phyloP scores from a whole-genome alignment of 768 basidiomycete genomes.

The Chlorophyllum brunneum region DNA sequence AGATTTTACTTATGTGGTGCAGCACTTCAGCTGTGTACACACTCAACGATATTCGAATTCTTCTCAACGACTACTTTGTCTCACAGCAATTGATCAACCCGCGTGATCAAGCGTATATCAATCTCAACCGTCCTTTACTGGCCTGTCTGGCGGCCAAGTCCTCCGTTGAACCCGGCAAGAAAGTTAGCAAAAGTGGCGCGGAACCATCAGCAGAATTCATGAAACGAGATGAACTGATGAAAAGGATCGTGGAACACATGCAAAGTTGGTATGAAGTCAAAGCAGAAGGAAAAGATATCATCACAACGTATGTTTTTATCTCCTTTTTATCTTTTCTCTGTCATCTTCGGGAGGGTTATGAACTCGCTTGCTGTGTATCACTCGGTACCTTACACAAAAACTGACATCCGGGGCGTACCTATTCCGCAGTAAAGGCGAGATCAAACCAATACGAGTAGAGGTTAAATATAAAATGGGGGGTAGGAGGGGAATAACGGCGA shows the following conservation, averaged over 20 bases:
- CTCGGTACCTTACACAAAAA: too few relatives aligned
- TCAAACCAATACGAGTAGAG: conserved; percentile 66
- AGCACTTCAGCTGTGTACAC: conserved; percentile 57
- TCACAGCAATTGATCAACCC: conserved; percentile 60
- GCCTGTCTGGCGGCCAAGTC: conserved; percentile 33
- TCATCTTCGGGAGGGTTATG: too few relatives aligned
- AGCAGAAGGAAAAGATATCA: conserved; percentile 48
- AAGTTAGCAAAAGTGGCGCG: conserved; percentile 25
- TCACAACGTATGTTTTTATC: conserved; percentile 46
- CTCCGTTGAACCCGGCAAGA: conserved; percentile 21
- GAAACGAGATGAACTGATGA: conserved; percentile 61
- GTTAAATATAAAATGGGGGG: conserved; percentile 70
- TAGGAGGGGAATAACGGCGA: conserved; percentile 68
- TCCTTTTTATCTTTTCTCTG: not conserved
- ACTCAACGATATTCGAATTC: conserved; percentile 47
- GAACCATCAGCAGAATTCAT: conserved; percentile 41
- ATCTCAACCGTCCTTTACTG: conserved; percentile 50
- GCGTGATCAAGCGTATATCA: conserved; percentile 64
- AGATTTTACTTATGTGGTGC: too few relatives aligned
- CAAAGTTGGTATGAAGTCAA: conserved; percentile 71
- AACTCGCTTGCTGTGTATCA: too few relatives aligned
- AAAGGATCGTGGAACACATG: conserved; percentile 59
- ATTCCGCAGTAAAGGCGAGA: conserved; percentile 62
- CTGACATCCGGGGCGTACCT: too few relatives aligned
- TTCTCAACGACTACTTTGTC: conserved; percentile 62